Conservation (phyloP, 371 early-diverging fungal genomes). For the Homolaphlyctis polyrhiza region DNA sequence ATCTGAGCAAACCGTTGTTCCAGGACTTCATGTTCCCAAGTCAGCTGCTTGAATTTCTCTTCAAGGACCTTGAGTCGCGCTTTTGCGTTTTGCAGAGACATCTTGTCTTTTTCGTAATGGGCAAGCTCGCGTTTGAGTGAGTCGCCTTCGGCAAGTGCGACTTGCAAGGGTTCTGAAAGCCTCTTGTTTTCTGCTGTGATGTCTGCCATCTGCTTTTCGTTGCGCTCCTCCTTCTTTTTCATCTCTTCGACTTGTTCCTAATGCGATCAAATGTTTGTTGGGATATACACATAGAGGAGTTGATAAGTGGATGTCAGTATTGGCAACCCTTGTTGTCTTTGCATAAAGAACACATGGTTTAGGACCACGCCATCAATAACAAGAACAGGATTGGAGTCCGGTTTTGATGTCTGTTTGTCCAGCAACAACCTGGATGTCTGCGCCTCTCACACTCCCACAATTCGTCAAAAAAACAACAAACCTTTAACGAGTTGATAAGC, state of each 20-base stretch:
- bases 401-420: too few relatives aligned
- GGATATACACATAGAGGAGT: too few relatives aligned
- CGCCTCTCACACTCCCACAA: neutral
- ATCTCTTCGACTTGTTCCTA: conserved; percentile 61
- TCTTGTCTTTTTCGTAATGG: conserved; percentile 54
- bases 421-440: neutral
- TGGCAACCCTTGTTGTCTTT: too few relatives aligned
- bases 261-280: too few relatives aligned
- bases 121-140: conserved; percentile 41
- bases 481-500: conserved; percentile 54
- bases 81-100: conserved; percentile 48
- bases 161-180: conserved; percentile 51
- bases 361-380: too few relatives aligned
- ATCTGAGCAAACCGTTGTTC: conserved; percentile 49
- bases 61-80: conserved; percentile 49
- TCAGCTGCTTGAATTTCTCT: conserved; percentile 45
- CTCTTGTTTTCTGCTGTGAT: conserved; percentile 57
- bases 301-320: too few relatives aligned
- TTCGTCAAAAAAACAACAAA: conserved; percentile 7
- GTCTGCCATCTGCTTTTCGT: conserved; percentile 59
- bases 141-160: conserved; percentile 53
- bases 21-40: conserved; percentile 58
- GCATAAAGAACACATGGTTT: too few relatives aligned
- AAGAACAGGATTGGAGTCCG: too few relatives aligned
- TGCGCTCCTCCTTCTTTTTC: conserved; percentile 60